A percentile compares a stretch with the other conserved stretches of the same genome.
Conservation (phyloP, 345 rosid species). For the Cardamine occulta region DNA sequence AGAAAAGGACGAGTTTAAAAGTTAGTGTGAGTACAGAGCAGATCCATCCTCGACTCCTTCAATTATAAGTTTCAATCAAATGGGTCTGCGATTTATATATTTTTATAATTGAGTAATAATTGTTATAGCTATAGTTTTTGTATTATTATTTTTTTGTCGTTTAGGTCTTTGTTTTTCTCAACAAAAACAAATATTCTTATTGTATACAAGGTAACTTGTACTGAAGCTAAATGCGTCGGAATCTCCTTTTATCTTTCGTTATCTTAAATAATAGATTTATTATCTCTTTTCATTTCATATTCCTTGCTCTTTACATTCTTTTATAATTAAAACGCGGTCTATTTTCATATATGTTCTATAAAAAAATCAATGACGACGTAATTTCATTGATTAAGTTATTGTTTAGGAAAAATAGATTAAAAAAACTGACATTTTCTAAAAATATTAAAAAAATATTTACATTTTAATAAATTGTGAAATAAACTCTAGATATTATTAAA, state of each 20-base stretch:
- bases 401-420: too few species aligned
- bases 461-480: too few species aligned
- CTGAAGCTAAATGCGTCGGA: constrained; percentile 23
- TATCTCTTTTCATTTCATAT: constrained; percentile 1
- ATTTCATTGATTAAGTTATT: too few species aligned
- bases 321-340: neutral
- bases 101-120: constrained; percentile 30
- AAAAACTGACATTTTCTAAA: too few species aligned
- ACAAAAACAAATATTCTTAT: neutral
- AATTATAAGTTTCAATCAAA: neutral
- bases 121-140: constrained; percentile 19
- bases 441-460: too few species aligned
- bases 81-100: constrained; percentile 9
- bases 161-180: constrained; percentile 20
- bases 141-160: constrained; percentile 33
- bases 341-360: neutral
- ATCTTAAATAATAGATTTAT: neutral
- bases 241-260: constrained; percentile 10
- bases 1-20: constrained; percentile 66
- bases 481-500: too few species aligned
- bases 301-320: constrained; percentile 1
- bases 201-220: constrained; percentile 20
- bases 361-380: too few species aligned
- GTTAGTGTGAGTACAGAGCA: constrained; percentile 20
- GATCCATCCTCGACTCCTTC: constrained; percentile 43